Percentiles rank a stretch among this genome's conserved stretches.
Evolutionary conservation across 78 protist species (phyloP).

Genomic region (Protostelium mycophagum): DNA sequence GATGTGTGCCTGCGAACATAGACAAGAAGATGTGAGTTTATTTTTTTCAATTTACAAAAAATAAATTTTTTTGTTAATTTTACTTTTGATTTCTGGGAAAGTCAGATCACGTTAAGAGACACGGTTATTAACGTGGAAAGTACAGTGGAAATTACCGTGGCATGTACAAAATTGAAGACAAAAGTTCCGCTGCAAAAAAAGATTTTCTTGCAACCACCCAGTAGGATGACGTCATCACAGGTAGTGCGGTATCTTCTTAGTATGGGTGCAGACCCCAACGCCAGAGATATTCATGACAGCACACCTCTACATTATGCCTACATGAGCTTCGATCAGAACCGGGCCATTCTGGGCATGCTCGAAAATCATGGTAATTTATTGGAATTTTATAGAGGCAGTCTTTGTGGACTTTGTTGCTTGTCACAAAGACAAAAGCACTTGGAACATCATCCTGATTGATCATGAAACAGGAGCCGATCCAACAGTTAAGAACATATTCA

Average conservation of each 20-base stretch:
- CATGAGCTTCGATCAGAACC: slow-evolving; percentile 1
- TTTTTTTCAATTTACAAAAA: too few relatives aligned
- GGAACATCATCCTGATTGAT: too few relatives aligned
- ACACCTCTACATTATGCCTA: background rate
- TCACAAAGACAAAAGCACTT: too few relatives aligned
- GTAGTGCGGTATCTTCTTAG: background rate
- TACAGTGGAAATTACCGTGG: too few relatives aligned
- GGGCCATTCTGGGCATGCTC: background rate
- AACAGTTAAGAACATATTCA: background rate
- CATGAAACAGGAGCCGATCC: background rate
- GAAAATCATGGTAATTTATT: background rate
- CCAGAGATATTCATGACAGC: background rate
- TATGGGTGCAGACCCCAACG: background rate
- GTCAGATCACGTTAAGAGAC: too few relatives aligned
- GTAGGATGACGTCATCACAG: background rate
- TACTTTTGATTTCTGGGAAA: too few relatives aligned
- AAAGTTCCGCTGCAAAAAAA: too few relatives aligned
- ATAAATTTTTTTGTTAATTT: too few relatives aligned
- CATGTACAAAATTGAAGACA: too few relatives aligned
- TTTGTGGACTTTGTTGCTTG: too few relatives aligned
- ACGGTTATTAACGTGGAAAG: too few relatives aligned
- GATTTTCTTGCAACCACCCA: too few relatives aligned
- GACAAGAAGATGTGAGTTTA: background rate
- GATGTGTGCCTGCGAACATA: background rate
- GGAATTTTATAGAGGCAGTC: background rate